Evolutionary conservation across 345 rosid genomes (phyloP).

Genomic region (Lenwebbia sp.): DNA sequence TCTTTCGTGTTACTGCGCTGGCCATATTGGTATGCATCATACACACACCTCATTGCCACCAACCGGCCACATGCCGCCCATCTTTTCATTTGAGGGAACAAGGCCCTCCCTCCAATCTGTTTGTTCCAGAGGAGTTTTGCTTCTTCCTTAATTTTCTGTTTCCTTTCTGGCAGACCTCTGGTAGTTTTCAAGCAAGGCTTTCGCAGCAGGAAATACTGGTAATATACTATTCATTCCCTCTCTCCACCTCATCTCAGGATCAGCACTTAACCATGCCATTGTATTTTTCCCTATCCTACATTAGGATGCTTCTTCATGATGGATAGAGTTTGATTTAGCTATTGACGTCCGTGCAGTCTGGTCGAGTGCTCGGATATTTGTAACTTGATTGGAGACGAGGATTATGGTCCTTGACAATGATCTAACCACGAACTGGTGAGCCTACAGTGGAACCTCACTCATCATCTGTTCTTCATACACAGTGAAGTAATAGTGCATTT

Average conservation of each 20-base stretch:
- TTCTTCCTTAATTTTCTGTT: neutral
- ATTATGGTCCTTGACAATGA: slow-evolving; percentile 48
- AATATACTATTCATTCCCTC: neutral
- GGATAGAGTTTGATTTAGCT: neutral
- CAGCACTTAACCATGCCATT: neutral
- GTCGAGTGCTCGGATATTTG: slow-evolving; percentile 92
- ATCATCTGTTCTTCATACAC: neutral
- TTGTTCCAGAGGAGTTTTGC: neutral
- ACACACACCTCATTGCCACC: neutral
- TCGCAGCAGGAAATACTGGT: slow-evolving; percentile 88
- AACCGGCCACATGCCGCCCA: neutral
- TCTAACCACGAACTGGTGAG: neutral
- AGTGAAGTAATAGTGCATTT: no score
- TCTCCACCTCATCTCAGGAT: neutral
- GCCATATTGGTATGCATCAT: neutral
- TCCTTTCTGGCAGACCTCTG: slow-evolving; percentile 34
- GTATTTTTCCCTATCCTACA: neutral
- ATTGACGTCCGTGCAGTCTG: slow-evolving; percentile 36
- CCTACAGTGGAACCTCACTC: neutral
- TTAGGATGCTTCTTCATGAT: neutral
- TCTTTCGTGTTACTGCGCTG: neutral
- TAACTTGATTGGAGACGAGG: slow-evolving; percentile 72
- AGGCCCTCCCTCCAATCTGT: neutral
- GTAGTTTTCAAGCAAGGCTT: slow-evolving; percentile 90
- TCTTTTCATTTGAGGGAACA: neutral